phyloP scores from a whole-genome alignment of 495 filamentous ascomycete genomes.

The Penicillium tannophilum region DNA sequence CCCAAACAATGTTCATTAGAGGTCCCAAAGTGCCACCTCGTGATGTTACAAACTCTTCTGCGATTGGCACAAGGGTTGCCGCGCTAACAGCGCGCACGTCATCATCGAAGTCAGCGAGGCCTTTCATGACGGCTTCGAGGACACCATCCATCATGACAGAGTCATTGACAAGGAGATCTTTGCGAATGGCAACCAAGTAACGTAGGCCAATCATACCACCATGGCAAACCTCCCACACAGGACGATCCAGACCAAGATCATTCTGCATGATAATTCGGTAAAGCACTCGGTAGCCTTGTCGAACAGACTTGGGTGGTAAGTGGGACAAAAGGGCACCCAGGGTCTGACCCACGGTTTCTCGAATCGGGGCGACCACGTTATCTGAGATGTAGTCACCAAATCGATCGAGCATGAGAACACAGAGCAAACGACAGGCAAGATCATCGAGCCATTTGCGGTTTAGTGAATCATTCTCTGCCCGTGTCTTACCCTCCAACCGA shows the following conservation, averaged over 20 bases:
- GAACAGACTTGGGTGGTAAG: slow-evolving; percentile 71
- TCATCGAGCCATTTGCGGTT: slow-evolving; percentile 91
- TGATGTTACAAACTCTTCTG: slow-evolving; percentile 86
- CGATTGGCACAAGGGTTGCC: slow-evolving; percentile 92
- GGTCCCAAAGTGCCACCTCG: slow-evolving; percentile 72
- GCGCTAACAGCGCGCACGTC: slow-evolving; percentile 97
- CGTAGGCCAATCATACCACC: slow-evolving; percentile 96
- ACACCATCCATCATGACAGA: slow-evolving; percentile 88
- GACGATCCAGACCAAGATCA: slow-evolving; percentile 67
- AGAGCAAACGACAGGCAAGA: slow-evolving; percentile 86
- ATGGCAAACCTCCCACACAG: slow-evolving; percentile 92
- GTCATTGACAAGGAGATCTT: slow-evolving; percentile 83
- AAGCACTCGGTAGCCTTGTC: slow-evolving; percentile 76
- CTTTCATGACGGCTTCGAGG: slow-evolving; percentile 89
- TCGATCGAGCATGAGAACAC: slow-evolving; percentile 94
- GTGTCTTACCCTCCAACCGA: slow-evolving; percentile 66
- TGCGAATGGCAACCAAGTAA: slow-evolving; percentile 92
- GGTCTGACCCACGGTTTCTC: slow-evolving; percentile 96
- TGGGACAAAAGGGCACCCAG: slow-evolving; percentile 86
- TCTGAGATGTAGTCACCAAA: slow-evolving; percentile 98
- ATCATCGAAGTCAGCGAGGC: slow-evolving; percentile 85
- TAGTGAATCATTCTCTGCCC: slow-evolving; percentile 71
- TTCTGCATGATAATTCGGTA: slow-evolving; percentile 90
- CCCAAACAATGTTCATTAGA: slow-evolving; percentile 95
- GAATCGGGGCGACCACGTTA: slow-evolving; percentile 92